Evolutionary conservation across 805 yeast species (phyloP), one percentile per base, ranked within the genome.

Genomic region (Kazachstania martiniae): DNA sequence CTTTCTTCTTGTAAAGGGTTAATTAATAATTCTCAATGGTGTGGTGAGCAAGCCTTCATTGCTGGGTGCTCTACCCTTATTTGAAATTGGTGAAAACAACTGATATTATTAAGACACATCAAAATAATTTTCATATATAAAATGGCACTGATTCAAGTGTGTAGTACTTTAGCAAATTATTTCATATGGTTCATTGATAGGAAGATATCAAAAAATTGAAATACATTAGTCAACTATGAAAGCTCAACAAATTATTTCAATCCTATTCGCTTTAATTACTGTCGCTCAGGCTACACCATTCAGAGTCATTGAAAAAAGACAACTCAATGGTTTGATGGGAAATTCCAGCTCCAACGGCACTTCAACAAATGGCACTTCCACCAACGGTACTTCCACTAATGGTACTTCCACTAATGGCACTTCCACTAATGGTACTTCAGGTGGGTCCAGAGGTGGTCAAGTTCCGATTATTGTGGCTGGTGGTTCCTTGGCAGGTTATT

Each of bases 401-500:
- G 30, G 30, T 17, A 8, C 21, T 7, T 21, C 14, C 12, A 29
- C 26, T 5, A 26, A 25, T 8, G 31, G 31, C 5, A 19, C 15
- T 4, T 15, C 7, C 14, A 26, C 22, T 22, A 13, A n/a, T n/a
- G 22, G 29, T 18, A 18, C 22, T 16, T n/a, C 28, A 16, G 31
- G 21, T 19, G 27, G 27, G 12, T 21, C 25, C 15, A 26, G 34
- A 12, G 49, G 50, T 22, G 51, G 54, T 18, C 25, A 40, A 4
- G 44, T 40, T 17, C 36, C 41, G 27, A 28, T 47, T 25, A 25
- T 37, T 18, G 22, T 38, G 4, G 28, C 37, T 8, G 36, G 39
- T 28, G 35, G 37, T 7, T n/a, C 22, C n/a, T 14, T 33, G 4
- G 27, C 32, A 15, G 18, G 33, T 9, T 31, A 29, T 8, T 16